A percentile compares a stretch with the other conserved stretches of the same genome.
phyloP scores from a whole-genome alignment of 2,329 filamentous ascomycete genomes.

The Trematosphaeria pertusa region DNA sequence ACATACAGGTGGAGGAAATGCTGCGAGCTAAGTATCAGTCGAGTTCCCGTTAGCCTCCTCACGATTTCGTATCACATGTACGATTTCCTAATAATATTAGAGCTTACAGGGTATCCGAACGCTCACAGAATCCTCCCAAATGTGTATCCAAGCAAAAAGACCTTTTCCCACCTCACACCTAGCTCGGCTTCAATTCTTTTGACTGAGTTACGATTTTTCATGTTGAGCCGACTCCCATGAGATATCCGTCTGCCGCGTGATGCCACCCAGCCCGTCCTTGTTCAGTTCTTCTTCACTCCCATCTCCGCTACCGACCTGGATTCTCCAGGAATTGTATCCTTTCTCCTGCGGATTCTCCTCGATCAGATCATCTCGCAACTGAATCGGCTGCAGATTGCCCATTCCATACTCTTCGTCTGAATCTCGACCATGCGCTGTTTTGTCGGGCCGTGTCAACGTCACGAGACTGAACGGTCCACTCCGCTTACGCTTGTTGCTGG shows the following conservation, averaged over 20 bases:
- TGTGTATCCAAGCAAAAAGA: too few species aligned
- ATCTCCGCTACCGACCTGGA: conserved; percentile 33
- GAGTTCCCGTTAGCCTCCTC: not conserved
- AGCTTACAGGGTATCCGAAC: not conserved
- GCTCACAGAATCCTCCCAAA: not conserved
- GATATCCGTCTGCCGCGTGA: conserved; percentile 37
- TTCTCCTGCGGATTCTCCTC: conserved; percentile 23
- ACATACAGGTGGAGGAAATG: conserved; percentile 18
- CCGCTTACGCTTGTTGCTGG: conserved; percentile 28
- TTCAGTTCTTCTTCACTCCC: conserved; percentile 35
- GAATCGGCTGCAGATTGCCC: conserved; percentile 30
- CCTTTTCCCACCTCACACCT: conserved; percentile 1
- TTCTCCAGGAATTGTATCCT: conserved; percentile 36
- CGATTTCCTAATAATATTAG: not conserved
- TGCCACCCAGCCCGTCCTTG: conserved; percentile 21
- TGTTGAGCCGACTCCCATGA: conserved; percentile 21
- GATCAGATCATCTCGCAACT: conserved; percentile 36
- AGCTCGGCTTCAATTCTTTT: too few species aligned
- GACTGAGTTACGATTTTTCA: not conserved
- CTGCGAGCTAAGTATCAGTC: conserved; percentile 18
- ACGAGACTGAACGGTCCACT: conserved; percentile 30
- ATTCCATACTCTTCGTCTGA: conserved; percentile 32
- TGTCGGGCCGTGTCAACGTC: conserved; percentile 32
- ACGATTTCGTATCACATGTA: not conserved
- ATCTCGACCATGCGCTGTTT: conserved; percentile 19